These are phyloP conservation scores for Scedosporium boydii DNA, from an alignment of 2,329 filamentous ascomycete genomes.

Conservation along the genomic window DNA sequence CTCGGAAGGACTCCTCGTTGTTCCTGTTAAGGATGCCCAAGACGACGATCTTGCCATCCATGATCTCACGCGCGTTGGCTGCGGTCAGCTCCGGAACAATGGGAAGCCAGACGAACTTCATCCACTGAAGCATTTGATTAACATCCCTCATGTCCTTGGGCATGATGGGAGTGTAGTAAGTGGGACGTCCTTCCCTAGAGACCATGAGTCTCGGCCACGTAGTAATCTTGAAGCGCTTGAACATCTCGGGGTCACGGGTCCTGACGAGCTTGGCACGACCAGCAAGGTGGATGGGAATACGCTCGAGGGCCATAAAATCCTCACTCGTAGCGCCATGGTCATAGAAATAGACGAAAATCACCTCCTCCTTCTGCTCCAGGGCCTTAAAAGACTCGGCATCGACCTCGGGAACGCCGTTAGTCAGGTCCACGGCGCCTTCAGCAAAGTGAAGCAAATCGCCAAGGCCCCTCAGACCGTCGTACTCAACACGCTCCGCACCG, in stretches of 20 bases:
- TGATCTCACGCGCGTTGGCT: slow-evolving; percentile 85
- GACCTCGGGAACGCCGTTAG: slow-evolving; percentile 70
- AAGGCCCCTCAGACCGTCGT: slow-evolving; percentile 80
- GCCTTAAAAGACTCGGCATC: slow-evolving; percentile 66
- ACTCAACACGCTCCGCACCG: slow-evolving; percentile 84
- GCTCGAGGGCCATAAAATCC: slow-evolving; percentile 82
- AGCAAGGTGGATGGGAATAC: slow-evolving; percentile 77
- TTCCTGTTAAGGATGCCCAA: slow-evolving; percentile 78
- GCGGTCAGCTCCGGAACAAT: slow-evolving; percentile 91
- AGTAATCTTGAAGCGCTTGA: slow-evolving; percentile 82
- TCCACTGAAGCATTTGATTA: slow-evolving; percentile 72
- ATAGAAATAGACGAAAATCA: slow-evolving; percentile 96
- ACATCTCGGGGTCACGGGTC: slow-evolving; percentile 68
- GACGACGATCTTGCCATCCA: slow-evolving; percentile 92
- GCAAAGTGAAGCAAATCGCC: slow-evolving; percentile 85
- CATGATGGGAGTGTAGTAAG: slow-evolving; percentile 79
- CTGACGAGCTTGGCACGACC: slow-evolving; percentile 90
- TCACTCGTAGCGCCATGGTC: slow-evolving; percentile 89
- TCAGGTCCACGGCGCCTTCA: slow-evolving; percentile 73
- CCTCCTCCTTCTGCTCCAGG: slow-evolving; percentile 86
- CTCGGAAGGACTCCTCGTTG: slow-evolving; percentile 67
- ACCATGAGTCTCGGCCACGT: slow-evolving; percentile 94
- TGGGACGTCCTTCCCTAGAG: slow-evolving; percentile 77
- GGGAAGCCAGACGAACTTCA: slow-evolving; percentile 92
- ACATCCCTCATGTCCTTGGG: slow-evolving; percentile 90